phyloP scores from a whole-genome alignment of 176 grass and related monocot species.

The Oryza coarctata region DNA sequence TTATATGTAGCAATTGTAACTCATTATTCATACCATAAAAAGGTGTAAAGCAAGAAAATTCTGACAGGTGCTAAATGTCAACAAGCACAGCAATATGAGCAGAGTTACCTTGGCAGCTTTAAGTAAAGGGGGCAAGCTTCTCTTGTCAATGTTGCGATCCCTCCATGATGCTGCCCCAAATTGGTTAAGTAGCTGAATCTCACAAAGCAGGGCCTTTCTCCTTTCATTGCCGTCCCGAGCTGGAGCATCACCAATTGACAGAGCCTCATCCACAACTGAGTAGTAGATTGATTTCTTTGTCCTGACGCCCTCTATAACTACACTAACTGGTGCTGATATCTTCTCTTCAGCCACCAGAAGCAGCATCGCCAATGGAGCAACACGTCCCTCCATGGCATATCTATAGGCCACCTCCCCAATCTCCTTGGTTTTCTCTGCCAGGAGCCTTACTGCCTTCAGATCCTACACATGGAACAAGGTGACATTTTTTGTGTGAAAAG shows the following conservation, averaged over 20 bases:
- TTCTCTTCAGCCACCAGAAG: slow-evolving; percentile 56
- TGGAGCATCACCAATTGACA: slow-evolving; percentile 43
- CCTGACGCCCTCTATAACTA: slow-evolving; percentile 50
- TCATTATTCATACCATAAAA: not conserved
- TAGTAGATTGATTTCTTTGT: slow-evolving; percentile 51
- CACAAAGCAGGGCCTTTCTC: slow-evolving; percentile 48
- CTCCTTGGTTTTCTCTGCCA: slow-evolving; percentile 54
- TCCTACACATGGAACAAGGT: slow-evolving; percentile 42
- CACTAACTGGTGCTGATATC: slow-evolving; percentile 42
- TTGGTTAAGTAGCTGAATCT: slow-evolving; percentile 62
- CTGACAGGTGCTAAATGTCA: not conserved
- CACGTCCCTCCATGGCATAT: slow-evolving; percentile 52
- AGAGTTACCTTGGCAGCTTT: slow-evolving; percentile 46
- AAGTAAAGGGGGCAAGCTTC: slow-evolving; percentile 49
- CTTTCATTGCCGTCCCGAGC: slow-evolving; percentile 38
- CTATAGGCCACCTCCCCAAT: slow-evolving; percentile 49
- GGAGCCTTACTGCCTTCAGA: slow-evolving; percentile 42
- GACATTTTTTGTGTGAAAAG: not conserved
- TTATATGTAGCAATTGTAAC: not conserved
- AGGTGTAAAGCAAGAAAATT: not conserved
- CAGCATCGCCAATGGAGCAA: slow-evolving; percentile 40
- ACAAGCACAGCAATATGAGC: not conserved
- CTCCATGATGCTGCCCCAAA: slow-evolving; percentile 42
- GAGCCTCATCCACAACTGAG: slow-evolving; percentile 49
- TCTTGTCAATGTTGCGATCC: slow-evolving; percentile 32